phyloP scores from a whole-genome alignment of 179 eudicot species.

The Carnegiea gigantea region DNA sequence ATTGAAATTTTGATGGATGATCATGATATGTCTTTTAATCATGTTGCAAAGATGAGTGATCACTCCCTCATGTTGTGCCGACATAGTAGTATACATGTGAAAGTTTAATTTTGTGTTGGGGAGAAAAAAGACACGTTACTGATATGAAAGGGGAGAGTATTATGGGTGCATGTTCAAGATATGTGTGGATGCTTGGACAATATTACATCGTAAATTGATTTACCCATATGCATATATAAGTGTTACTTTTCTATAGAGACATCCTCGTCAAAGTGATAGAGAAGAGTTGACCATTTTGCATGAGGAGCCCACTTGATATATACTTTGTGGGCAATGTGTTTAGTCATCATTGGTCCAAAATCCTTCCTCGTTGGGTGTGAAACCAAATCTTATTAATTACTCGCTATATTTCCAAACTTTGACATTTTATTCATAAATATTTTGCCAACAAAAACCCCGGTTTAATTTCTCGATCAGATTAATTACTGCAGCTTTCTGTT shows the following conservation, averaged over 20 bases:
- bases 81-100: neutral
- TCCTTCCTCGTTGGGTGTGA: slow-evolving; percentile 31
- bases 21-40: neutral
- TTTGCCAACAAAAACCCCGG: neutral
- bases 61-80: neutral
- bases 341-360: slow-evolving; percentile 17
- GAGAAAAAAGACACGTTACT: no score
- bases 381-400: slow-evolving; percentile 8
- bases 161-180: slow-evolving; percentile 14
- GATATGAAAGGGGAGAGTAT: slow-evolving; percentile 2
- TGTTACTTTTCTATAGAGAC: neutral
- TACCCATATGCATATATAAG: slow-evolving; percentile 14
- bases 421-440: slow-evolving; percentile 1
- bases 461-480: neutral
- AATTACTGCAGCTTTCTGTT: neutral
- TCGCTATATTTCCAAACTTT: slow-evolving; percentile 9
- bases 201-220: slow-evolving; percentile 23
- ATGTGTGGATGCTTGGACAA: slow-evolving; percentile 21
- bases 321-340: slow-evolving; percentile 26
- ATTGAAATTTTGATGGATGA: no score
- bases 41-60: neutral
- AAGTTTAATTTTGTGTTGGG: no score
- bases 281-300: slow-evolving; percentile 36
- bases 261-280: slow-evolving; percentile 25
- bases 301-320: slow-evolving; percentile 13